Evolutionary conservation across 106 monocot genomes (phyloP), one percentile per base, ranked within the genome.

Genomic region (Alisma plantagoaquatica): DNA sequence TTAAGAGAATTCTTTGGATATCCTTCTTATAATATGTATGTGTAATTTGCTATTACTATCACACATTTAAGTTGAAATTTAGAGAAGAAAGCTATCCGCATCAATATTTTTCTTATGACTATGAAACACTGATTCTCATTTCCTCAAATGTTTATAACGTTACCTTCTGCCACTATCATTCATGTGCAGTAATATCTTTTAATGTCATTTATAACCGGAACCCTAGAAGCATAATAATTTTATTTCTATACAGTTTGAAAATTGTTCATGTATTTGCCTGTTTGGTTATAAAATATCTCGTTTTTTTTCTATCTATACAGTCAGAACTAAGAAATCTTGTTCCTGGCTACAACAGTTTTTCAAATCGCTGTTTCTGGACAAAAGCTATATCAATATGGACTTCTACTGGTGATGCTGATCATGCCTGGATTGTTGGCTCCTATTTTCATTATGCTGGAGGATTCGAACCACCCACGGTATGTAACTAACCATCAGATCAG

Each of bases 301-400:
- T 14, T 7, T 38, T 38, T 38, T 38, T 38, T 7, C 35, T 38
- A 14, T 38, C 6, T 14, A 6, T 38, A 14, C 35, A 38, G 35
- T 38, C 35, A 38, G 6, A 6, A 38, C 35, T n/a, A 38, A 38
- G 35, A 38, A 6, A 38, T 38, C 35, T 38, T 38, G 35, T 38
- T 6, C 35, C 6, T 38, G 6, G 14, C 35, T 7, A 38, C 26
- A 54, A 57, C 63, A 92, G 94, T 71, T 94, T 94, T 60, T 94
- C 87, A 28, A 94, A 94, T 75, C 79, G 87, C 15, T 72, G 73
- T 31, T 94, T 94, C 69, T 94, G 80, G 75, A 94, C 94, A 61
- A 94, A 94, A 72, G 87, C 87, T 27, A 87, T 94, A 57, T 94
- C 94, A 16, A 84, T 94, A 29, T 94, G 94, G 94, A 94, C 94